Evolutionary conservation across 805 yeast species (phyloP).

Genomic region (Spathaspora gorwiae): DNA sequence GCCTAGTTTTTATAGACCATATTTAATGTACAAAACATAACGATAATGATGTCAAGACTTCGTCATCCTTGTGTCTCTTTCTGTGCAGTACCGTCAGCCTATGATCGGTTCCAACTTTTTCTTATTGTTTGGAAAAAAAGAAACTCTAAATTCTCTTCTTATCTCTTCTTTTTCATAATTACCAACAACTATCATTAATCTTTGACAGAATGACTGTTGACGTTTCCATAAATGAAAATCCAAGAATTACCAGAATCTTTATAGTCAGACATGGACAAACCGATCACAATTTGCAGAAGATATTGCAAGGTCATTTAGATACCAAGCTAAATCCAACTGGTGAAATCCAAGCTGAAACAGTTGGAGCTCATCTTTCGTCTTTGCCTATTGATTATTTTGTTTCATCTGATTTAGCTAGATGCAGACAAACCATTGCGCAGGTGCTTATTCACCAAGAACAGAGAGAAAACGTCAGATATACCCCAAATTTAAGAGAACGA

Average conservation of each 20-base stretch:
- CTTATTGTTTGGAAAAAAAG: too few species aligned
- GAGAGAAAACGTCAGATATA: conserved; percentile 19
- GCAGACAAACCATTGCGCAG: conserved; percentile 52
- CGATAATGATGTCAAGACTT: too few species aligned
- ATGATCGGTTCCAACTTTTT: too few species aligned
- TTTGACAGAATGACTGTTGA: conserved; percentile 14
- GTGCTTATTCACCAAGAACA: conserved; percentile 28
- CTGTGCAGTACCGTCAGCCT: too few species aligned
- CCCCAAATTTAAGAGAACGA: conserved; percentile 61
- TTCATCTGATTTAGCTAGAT: conserved; percentile 54
- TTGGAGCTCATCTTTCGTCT: conserved; percentile 43
- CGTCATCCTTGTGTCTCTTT: too few species aligned
- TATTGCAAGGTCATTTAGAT: conserved; percentile 76
- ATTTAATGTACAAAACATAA: too few species aligned
- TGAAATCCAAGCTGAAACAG: conserved; percentile 49
- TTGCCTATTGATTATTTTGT: conserved; percentile 43
- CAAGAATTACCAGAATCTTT: conserved; percentile 44
- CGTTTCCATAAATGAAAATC: conserved; percentile 28
- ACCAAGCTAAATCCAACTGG: conserved; percentile 63
- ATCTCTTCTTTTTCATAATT: too few species aligned
- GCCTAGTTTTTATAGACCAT: background rate
- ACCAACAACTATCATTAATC: too few species aligned
- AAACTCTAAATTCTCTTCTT: too few species aligned
- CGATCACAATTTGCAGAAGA: conserved; percentile 60
- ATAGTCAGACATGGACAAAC: conserved; percentile 85